Percentiles rank a stretch among this genome's conserved stretches.
These are phyloP conservation scores for Phytophthora fragariaefolia DNA, from an alignment of 352 stramenopile genomes.

Conservation along the genomic window DNA sequence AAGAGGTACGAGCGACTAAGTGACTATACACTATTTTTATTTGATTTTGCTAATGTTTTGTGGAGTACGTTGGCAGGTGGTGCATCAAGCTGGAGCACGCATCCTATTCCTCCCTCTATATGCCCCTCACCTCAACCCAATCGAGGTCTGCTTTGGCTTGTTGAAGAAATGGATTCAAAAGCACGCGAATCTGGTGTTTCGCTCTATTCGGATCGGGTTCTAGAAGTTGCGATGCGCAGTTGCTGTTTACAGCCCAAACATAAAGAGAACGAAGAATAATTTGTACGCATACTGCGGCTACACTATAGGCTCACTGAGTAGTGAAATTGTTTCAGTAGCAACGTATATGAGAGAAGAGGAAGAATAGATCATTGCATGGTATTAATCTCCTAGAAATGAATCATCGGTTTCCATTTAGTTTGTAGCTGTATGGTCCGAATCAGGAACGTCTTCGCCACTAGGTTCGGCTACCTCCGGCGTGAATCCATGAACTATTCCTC, in stretches of 20 bases:
- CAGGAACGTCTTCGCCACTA: not conserved
- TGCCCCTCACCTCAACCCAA: slow-evolving; percentile 1
- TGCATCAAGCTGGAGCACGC: slow-evolving; percentile 7
- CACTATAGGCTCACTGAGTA: too few relatives aligned
- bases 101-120: slow-evolving; percentile 7
- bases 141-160: slow-evolving; percentile 11
- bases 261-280: too few relatives aligned
- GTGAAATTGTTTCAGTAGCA: too few relatives aligned
- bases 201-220: slow-evolving; percentile 10
- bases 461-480: not conserved
- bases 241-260: too few relatives aligned
- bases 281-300: too few relatives aligned
- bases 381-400: too few relatives aligned
- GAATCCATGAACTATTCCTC: slow-evolving; percentile 2
- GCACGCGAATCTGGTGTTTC: slow-evolving; percentile 6
- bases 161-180: slow-evolving; percentile 14
- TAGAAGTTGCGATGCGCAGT: not conserved
- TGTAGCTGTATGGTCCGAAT: not conserved
- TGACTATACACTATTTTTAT: too few relatives aligned
- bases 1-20: not conserved
- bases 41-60: too few relatives aligned
- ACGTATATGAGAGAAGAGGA: too few relatives aligned
- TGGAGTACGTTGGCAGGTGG: not conserved
- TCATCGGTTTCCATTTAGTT: too few relatives aligned
- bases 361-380: too few relatives aligned